A percentile compares a stretch with the other conserved stretches of the same genome.
Conservation (phyloP, 1,139 yeast genomes). For the Geotrichum europaeum region DNA sequence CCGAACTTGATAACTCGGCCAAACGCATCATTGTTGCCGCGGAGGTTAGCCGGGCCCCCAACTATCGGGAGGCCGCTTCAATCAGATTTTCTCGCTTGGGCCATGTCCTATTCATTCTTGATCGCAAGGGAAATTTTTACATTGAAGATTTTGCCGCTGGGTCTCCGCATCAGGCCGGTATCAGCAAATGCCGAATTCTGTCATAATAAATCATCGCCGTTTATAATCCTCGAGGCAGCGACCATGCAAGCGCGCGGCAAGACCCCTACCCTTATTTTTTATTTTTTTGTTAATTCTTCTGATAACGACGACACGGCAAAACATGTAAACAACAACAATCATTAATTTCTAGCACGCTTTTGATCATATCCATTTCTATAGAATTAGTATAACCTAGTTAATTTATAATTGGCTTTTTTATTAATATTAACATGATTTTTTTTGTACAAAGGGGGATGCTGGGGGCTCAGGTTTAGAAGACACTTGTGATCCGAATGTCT, state of each 20-base stretch:
- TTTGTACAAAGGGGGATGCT: no score
- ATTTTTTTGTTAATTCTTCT: neutral
- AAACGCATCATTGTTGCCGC: constrained; percentile 66
- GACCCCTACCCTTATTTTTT: neutral
- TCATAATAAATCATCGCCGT: constrained; percentile 16
- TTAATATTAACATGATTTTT: neutral
- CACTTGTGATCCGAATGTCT: constrained; percentile 51
- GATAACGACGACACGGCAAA: neutral
- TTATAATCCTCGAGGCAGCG: neutral
- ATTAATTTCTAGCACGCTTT: neutral
- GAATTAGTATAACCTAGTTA: neutral
- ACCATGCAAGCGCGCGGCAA: neutral
- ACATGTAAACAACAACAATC: neutral
- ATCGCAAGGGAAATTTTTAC: constrained; percentile 70
- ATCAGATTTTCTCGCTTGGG: constrained; percentile 74
- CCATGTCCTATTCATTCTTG: constrained; percentile 66
- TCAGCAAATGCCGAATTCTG: constrained; percentile 51
- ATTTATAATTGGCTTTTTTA: neutral
- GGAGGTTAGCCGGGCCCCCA: constrained; percentile 65
- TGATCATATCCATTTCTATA: neutral
- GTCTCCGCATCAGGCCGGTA: constrained; percentile 69
- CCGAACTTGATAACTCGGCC: constrained; percentile 44
- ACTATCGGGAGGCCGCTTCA: constrained; percentile 63
- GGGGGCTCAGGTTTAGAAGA: constrained; percentile 24
- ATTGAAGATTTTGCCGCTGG: constrained; percentile 89